Evolutionary conservation across 2,329 filamentous ascomycete genomes (phyloP), one percentile per base, ranked within the genome.

Genomic region (Hysterium pulicare): DNA sequence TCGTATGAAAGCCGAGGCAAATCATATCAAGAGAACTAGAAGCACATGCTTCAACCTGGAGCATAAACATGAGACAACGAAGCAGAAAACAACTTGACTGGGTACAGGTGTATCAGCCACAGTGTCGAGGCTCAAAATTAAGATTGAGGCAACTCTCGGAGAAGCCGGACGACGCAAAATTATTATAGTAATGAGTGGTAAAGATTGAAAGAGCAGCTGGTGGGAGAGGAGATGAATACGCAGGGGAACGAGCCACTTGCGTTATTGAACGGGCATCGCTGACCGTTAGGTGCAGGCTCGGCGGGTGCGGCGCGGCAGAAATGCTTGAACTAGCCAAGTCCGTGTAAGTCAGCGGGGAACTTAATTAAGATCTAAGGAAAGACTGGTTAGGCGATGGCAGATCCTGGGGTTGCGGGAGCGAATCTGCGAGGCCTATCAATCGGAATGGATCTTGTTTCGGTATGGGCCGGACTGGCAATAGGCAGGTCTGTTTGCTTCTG

Each of bases 1-100:
- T 22, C 21, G 13, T n/a, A 33, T 10, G 5, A 23, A 34, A 45
- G 48, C 54, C 54, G 55, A 57, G 51, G 57, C 53, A 47, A 44
- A 37, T 43, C 8, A 31, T 17, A 9, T 20, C 28, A 21, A 37
- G 5, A 37, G 22, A 37, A 42, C 20, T 33, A 20, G 41, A 40
- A 23, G 49, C 46, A 54, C 48, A 53, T 56, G 53, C 48, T 47
- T 46, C 31, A 23, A 23, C 45, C 23, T 45, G 21, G 36, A 42
- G 48, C 48, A 39, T 52, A 41, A 40, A 28, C 16, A 37, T 42
- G 36, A 21, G 42, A 42, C 38, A 44, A 32, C 42, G 42, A 7
- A 20, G 24, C 34, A 26, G 21, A 19, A 9, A 22, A 36, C 33
- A 19, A 22, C 19, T 9, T 19, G 33, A 22, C 20, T 20, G n/a